phyloP scores from a whole-genome alignment of 169 alveolate species.

The Eimeria tenella region DNA sequence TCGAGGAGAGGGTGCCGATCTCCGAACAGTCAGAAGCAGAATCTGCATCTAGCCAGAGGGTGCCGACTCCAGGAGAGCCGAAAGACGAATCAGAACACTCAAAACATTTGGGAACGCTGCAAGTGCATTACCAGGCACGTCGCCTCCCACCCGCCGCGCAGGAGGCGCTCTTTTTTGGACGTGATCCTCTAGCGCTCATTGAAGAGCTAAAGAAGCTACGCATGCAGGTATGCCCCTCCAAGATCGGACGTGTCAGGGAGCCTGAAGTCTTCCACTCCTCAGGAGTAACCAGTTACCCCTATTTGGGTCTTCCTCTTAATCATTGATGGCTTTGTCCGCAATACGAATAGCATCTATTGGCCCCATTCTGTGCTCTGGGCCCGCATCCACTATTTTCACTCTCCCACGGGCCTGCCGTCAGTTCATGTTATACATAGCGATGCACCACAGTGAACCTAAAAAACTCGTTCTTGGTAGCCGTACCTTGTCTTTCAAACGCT shows the following conservation, averaged over 20 bases:
- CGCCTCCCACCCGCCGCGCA: conserved; percentile 65
- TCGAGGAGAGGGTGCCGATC: conserved; percentile 57
- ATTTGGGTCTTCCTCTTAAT: too few species aligned
- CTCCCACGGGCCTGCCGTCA: background rate
- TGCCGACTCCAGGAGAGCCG: background rate
- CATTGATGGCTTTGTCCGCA: too few species aligned
- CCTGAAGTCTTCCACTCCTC: background rate
- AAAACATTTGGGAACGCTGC: conserved; percentile 6
- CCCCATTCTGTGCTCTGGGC: too few species aligned
- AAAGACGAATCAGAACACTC: background rate
- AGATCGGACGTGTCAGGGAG: background rate
- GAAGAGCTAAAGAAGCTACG: conserved; percentile 71
- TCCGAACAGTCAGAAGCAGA: conserved; percentile 1
- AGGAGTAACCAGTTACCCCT: too few species aligned
- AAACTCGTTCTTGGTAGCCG: background rate
- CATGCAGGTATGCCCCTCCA: conserved; percentile 62
- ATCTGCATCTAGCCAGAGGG: background rate
- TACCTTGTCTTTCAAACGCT: background rate
- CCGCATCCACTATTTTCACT: background rate
- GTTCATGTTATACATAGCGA: background rate
- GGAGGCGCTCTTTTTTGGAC: conserved; percentile 75
- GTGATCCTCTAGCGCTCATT: conserved; percentile 69
- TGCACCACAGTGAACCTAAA: background rate
- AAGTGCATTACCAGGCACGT: conserved; percentile 62
- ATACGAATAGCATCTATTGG: too few species aligned